Evolutionary conservation across 164 flowering plant species (phyloP).

Genomic region (Kalanchoe fedtschenkoi): DNA sequence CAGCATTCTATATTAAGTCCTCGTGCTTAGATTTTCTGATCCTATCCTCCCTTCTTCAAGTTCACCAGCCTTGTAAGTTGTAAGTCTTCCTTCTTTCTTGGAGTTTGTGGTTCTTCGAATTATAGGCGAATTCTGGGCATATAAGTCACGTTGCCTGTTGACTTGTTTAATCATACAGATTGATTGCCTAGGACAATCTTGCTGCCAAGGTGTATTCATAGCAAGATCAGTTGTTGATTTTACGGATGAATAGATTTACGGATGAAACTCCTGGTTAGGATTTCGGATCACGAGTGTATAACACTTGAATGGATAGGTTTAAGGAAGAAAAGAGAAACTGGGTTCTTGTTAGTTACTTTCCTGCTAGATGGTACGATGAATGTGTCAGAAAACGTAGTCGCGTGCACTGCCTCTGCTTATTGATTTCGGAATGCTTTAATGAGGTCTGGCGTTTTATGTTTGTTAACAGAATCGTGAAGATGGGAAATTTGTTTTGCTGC

Average conservation of each 20-base stretch:
- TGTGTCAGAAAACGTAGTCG: too few relatives aligned
- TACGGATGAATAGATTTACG: not conserved
- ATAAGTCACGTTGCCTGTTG: too few relatives aligned
- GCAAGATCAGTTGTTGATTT: not conserved
- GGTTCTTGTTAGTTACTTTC: not conserved
- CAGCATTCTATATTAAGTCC: not conserved
- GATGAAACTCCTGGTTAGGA: not conserved
- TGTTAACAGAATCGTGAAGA: conserved; percentile 9
- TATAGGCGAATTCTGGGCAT: not conserved
- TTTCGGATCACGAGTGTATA: not conserved
- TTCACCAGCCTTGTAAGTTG: conserved; percentile 1
- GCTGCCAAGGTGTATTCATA: too few relatives aligned
- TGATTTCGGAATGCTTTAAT: not conserved
- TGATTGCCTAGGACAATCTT: too few relatives aligned
- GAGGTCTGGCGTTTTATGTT: not conserved
- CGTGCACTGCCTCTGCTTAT: not conserved
- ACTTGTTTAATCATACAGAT: too few relatives aligned
- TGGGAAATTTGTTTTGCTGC: conserved; percentile 48
- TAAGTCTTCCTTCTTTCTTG: too few relatives aligned
- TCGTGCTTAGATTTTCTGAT: not conserved
- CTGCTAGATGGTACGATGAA: too few relatives aligned
- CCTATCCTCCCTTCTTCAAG: not conserved
- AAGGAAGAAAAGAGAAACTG: too few relatives aligned
- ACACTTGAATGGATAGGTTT: too few relatives aligned
- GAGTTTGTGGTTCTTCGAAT: not conserved